Conservation (phyloP, 2,329 filamentous ascomycete genomes). For the Colletotrichum ledebouriae region DNA sequence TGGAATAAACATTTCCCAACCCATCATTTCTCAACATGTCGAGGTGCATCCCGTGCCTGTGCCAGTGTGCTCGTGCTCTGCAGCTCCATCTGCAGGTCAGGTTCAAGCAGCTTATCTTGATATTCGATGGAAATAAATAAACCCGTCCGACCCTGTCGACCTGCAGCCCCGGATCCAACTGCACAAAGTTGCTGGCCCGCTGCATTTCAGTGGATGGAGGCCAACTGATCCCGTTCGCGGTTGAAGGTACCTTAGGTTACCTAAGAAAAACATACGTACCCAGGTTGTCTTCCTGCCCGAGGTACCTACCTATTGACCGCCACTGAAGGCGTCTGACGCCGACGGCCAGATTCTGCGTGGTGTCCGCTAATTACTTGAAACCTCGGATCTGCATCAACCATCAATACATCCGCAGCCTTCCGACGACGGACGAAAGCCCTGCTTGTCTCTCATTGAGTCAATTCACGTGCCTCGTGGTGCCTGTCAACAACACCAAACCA, state of each 20-base stretch:
- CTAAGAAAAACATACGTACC: too few species aligned
- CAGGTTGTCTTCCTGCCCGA: neutral
- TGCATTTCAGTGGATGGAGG: neutral
- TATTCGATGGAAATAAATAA: too few species aligned
- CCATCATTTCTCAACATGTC: too few species aligned
- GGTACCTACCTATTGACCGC: neutral
- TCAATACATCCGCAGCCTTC: conserved; percentile 25
- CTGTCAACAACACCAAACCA: conserved; percentile 10
- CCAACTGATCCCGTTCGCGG: neutral
- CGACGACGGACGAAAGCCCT: conserved; percentile 22
- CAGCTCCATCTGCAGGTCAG: too few species aligned
- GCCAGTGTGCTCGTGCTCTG: too few species aligned
- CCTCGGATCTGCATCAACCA: conserved; percentile 34
- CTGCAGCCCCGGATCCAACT: too few species aligned
- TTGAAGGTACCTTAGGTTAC: too few species aligned
- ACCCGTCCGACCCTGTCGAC: too few species aligned
- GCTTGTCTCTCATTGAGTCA: conserved; percentile 35
- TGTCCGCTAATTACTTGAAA: conserved; percentile 29
- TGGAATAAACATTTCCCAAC: neutral
- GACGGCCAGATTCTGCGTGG: conserved; percentile 1
- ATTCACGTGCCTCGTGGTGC: conserved; percentile 6
- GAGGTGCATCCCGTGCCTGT: too few species aligned
- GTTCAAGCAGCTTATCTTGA: too few species aligned
- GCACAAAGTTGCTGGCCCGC: neutral
- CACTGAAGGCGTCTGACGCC: conserved; percentile 2